Evolutionary conservation across 805 yeast species (phyloP).

Genomic region (Starmerella gropengiesseri): DNA sequence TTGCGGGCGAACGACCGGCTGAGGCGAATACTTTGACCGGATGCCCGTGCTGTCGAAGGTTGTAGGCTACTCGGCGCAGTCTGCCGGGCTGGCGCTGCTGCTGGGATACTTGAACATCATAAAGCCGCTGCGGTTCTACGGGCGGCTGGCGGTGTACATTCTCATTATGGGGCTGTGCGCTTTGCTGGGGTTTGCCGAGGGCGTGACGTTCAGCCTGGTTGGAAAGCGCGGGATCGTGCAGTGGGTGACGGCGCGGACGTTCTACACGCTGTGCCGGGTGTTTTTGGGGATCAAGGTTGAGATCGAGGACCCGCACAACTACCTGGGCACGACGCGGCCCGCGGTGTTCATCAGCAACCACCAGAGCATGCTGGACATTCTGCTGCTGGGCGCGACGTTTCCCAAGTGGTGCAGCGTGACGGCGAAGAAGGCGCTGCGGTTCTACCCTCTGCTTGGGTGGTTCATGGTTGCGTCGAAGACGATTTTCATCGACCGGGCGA

Average conservation of each 20-base stretch:
- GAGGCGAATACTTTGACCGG: neutral
- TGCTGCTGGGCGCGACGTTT: conserved; percentile 70
- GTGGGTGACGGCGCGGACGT: conserved; percentile 79
- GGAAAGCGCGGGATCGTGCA: conserved; percentile 78
- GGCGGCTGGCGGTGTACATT: conserved; percentile 27
- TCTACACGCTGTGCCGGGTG: conserved; percentile 49
- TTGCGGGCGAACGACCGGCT: neutral
- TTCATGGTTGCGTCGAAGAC: conserved; percentile 88
- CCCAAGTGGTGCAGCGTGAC: conserved; percentile 87
- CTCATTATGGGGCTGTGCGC: conserved; percentile 28
- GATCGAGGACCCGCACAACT: conserved; percentile 48
- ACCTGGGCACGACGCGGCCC: conserved; percentile 42
- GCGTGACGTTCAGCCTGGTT: conserved; percentile 49
- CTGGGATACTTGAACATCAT: conserved; percentile 29
- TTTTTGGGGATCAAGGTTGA: conserved; percentile 60
- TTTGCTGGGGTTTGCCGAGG: conserved; percentile 37
- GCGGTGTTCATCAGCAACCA: conserved; percentile 79
- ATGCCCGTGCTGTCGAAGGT: conserved; percentile 17
- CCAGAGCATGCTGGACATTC: conserved; percentile 79
- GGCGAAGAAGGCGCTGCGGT: conserved; percentile 74
- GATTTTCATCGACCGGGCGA: conserved; percentile 75
- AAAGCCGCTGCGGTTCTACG: conserved; percentile 29
- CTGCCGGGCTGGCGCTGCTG: conserved; percentile 19
- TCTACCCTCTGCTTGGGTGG: conserved; percentile 91
- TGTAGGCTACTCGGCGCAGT: conserved; percentile 9